Percentiles rank a stretch among this genome's conserved stretches.
Evolutionary conservation across 2,329 filamentous ascomycete species (phyloP).

Genomic region (Paecilomyces niveus): DNA sequence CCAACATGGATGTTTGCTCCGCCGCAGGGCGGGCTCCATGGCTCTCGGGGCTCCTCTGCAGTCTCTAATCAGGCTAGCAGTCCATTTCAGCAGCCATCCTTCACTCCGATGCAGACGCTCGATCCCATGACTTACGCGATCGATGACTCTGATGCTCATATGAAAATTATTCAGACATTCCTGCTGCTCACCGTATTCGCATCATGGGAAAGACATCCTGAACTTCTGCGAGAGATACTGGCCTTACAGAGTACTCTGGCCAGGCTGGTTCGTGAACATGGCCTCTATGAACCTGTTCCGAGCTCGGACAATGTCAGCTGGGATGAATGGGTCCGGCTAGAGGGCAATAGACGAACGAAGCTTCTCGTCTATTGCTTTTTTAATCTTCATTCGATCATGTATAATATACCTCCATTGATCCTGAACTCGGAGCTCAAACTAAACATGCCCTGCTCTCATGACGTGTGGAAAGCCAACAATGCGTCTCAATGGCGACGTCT

Average conservation of each 20-base stretch:
- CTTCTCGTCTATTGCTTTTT: slow-evolving; percentile 52
- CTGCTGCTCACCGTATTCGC: slow-evolving; percentile 52
- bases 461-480: slow-evolving; percentile 49
- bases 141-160: slow-evolving; percentile 40
- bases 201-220: slow-evolving; percentile 53
- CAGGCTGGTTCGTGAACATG: slow-evolving; percentile 49
- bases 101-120: slow-evolving; percentile 19
- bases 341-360: slow-evolving; percentile 49
- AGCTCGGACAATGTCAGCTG: slow-evolving; percentile 40
- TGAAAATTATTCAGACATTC: slow-evolving; percentile 46
- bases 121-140: slow-evolving; percentile 27
- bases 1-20: slow-evolving; percentile 37
- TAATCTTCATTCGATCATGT: slow-evolving; percentile 56
- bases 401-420: slow-evolving; percentile 54
- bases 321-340: slow-evolving; percentile 48
- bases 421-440: slow-evolving; percentile 49
- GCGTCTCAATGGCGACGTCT: slow-evolving; percentile 43
- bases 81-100: slow-evolving; percentile 36
- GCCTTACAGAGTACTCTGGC: slow-evolving; percentile 51
- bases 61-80: slow-evolving; percentile 36
- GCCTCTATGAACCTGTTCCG: slow-evolving; percentile 30
- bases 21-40: slow-evolving; percentile 29
- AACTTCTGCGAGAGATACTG: slow-evolving; percentile 50
- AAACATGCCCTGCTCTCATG: slow-evolving; percentile 47
- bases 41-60: slow-evolving; percentile 34